Base-by-base conservation (phyloP, 495 filamentous ascomycete genomes). In the Neurospora sp. region DNA sequence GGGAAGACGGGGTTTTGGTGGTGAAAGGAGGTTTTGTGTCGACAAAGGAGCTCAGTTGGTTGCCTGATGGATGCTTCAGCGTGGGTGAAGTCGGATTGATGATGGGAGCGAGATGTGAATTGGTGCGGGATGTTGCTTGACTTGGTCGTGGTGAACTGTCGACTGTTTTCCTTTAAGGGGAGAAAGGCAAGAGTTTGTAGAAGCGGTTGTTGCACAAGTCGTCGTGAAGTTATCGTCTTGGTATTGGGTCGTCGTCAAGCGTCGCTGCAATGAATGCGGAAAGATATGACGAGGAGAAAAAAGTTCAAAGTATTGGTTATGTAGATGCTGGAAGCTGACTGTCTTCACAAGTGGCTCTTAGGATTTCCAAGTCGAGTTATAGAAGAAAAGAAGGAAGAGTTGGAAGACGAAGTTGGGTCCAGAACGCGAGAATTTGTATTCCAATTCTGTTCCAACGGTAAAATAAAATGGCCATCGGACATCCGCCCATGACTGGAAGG, bases 241-340 rank as follows among this genome's bases (percentile, higher is more conserved):
- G 27, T 27, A 27, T 27, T 27, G 27, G 3, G 18, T 46, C 7
- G 7, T n/a, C 4, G 39, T 9, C 3, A n/a, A n/a, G 42, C 7
- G 0, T n/a, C 42, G 7, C 18, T n/a, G 42, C 0, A n/a, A 27
- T 27, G 5, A 1, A 3, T n/a, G 2, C 8, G 3, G 8, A 1
- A 8, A 46, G 2, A 9, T 46, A 1, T 46, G 42, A 27, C 27
- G 27, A 27, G 27, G 27, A 27, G 27, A 27, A 27, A 27, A 27
- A 27, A 27, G 27, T 2, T 27, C 27, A 27, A 27, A 27, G 27
- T 27, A 27, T 27, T 27, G 27, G 27, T 27, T 27, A 27, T 27
- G 27, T 27, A 27, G 27, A 27, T 27, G 2, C 27, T 35, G 31
- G 31, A 35, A 35, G 31, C 5, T 35, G 27, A 3, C 2, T 27